These are phyloP conservation scores for Ophiostoma ulmi DNA, from an alignment of 2,329 filamentous ascomycete genomes.

Conservation along the genomic window DNA sequence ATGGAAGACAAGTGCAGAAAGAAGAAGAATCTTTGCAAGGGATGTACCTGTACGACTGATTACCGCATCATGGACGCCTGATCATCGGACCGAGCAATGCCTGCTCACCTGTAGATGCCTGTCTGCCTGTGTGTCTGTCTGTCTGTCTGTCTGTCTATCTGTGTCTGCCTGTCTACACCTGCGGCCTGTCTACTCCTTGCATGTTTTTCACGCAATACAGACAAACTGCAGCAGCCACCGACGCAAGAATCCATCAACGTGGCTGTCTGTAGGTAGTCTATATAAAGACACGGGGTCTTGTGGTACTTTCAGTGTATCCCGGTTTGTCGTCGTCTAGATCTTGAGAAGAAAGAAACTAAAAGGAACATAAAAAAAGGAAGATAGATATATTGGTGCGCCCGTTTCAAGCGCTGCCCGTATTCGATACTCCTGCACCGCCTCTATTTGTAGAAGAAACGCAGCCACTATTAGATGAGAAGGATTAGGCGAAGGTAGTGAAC, in stretches of 20 bases:
- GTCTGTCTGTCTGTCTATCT: no score
- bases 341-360: neutral
- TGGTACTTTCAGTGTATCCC: neutral
- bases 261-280: conserved; percentile 19
- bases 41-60: neutral
- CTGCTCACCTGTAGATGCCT: neutral
- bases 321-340: neutral
- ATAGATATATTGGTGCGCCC: neutral
- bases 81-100: neutral
- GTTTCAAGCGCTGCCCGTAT: neutral
- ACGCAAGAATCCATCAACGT: conserved; percentile 1
- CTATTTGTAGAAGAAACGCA: neutral
- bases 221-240: conserved; percentile 13
- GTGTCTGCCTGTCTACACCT: neutral
- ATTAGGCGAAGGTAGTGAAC: neutral
- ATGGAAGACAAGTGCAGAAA: conserved; percentile 30
- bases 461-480: neutral
- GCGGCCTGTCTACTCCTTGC: neutral
- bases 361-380: neutral
- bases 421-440: conserved; percentile 3
- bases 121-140: no score
- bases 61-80: neutral
- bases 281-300: conserved; percentile 21
- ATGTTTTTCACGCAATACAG: conserved; percentile 14
- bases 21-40: conserved; percentile 15